phyloP scores from a whole-genome alignment of 2,329 filamentous ascomycete species.

The Ciborinia camelliae region DNA sequence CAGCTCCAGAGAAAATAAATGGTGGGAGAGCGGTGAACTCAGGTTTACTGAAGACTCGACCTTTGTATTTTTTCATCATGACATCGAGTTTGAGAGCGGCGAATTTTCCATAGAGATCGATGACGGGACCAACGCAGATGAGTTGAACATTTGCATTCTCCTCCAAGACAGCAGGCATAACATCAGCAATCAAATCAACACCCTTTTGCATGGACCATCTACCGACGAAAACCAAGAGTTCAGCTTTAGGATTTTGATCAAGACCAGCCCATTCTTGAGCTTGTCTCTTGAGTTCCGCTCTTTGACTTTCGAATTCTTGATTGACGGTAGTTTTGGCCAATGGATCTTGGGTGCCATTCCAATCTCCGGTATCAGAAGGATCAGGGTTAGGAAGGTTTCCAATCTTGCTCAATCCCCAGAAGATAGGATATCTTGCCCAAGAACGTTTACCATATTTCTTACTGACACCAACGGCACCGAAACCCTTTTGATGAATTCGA shows the following conservation, averaged over 20 bases:
- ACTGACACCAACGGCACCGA: slow-evolving; percentile 64
- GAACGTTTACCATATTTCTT: slow-evolving; percentile 67
- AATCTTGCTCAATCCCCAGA: slow-evolving; percentile 65
- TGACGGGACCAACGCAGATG: slow-evolving; percentile 61
- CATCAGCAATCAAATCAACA: slow-evolving; percentile 64
- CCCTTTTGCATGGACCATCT: slow-evolving; percentile 69
- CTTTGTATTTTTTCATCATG: slow-evolving; percentile 62
- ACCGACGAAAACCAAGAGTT: slow-evolving; percentile 66
- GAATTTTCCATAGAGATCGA: slow-evolving; percentile 66
- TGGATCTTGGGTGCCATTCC: slow-evolving; percentile 55
- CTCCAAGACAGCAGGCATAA: slow-evolving; percentile 61
- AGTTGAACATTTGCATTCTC: slow-evolving; percentile 57
- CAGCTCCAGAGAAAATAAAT: slow-evolving; percentile 64
- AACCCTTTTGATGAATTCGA: slow-evolving; percentile 63
- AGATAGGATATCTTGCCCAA: slow-evolving; percentile 64
- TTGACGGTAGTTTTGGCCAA: slow-evolving; percentile 49
- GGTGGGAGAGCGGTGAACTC: slow-evolving; percentile 65
- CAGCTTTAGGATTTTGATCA: slow-evolving; percentile 57
- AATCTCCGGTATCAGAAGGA: slow-evolving; percentile 53
- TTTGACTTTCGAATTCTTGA: slow-evolving; percentile 49
- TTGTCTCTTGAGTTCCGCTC: slow-evolving; percentile 54
- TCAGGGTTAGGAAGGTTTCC: slow-evolving; percentile 67
- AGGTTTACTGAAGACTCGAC: slow-evolving; percentile 63
- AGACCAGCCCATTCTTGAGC: slow-evolving; percentile 67
- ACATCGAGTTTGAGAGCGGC: slow-evolving; percentile 61